These are phyloP conservation scores for Phyllosticta citriasiana DNA, from an alignment of 2,329 filamentous ascomycete species.

Conservation along the genomic window DNA sequence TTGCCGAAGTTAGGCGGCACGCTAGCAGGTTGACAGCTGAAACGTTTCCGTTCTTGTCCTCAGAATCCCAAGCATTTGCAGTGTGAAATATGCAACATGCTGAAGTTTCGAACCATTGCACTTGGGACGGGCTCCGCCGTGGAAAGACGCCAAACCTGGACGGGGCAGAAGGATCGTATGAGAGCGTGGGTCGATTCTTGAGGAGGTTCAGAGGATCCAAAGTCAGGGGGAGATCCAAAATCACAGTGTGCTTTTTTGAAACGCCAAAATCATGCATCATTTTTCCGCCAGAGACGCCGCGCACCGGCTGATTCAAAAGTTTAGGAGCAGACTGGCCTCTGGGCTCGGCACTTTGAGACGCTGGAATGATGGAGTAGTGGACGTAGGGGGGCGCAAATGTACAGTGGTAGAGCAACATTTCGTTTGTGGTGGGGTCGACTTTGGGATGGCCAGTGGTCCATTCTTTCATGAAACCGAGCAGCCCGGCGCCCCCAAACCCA, in stretches of 20 bases:
- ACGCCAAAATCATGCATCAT: conserved; percentile 74
- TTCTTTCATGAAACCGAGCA: conserved; percentile 54
- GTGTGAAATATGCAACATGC: conserved; percentile 64
- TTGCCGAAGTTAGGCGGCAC: conserved; percentile 57
- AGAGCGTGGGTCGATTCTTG: conserved; percentile 46
- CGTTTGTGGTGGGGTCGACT: conserved; percentile 53
- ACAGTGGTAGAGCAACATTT: conserved; percentile 58
- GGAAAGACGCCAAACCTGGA: conserved; percentile 62
- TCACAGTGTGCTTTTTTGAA: conserved; percentile 51
- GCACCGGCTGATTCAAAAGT: conserved; percentile 46
- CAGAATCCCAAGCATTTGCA: conserved; percentile 58
- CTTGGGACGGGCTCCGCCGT: conserved; percentile 44
- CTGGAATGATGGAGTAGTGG: conserved; percentile 52
- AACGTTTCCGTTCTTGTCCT: conserved; percentile 21
- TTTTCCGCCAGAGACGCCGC: conserved; percentile 53
- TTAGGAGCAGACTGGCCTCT: conserved; percentile 9
- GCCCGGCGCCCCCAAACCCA: conserved; percentile 45
- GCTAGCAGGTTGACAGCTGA: conserved; percentile 52
- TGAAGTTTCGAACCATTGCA: conserved; percentile 59
- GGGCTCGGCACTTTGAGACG: neutral
- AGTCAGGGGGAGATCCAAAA: conserved; percentile 59
- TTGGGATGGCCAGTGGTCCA: conserved; percentile 63
- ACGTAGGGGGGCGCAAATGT: conserved; percentile 57
- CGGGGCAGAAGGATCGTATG: conserved; percentile 46
- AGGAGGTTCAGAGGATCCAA: conserved; percentile 53